A percentile compares a stretch with the other conserved stretches of the same genome.
These are phyloP conservation scores for Antrodiella citrinella DNA, from an alignment of 768 basidiomycete genomes.

Conservation along the genomic window DNA sequence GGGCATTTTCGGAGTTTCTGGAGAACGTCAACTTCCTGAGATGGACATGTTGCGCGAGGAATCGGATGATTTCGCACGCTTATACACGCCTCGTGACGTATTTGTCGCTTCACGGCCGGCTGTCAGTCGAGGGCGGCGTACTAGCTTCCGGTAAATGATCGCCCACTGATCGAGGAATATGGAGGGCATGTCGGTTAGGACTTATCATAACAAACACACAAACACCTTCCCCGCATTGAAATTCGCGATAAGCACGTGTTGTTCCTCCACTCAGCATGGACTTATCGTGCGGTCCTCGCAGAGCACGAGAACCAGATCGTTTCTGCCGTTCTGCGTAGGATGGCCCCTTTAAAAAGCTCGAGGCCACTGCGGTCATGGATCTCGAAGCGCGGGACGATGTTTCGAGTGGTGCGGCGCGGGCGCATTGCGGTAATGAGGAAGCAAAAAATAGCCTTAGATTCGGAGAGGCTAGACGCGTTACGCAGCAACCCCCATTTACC, in stretches of 20 bases:
- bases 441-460: not conserved
- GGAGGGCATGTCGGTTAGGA: not conserved
- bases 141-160: not conserved
- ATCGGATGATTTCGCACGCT: constrained; percentile 6
- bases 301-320: too few relatives aligned
- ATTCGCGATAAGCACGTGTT: too few relatives aligned
- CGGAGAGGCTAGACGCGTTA: not conserved
- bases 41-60: constrained; percentile 8
- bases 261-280: too few relatives aligned
- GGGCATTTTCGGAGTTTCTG: too few relatives aligned
- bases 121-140: not conserved
- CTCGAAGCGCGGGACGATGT: not conserved
- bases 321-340: too few relatives aligned
- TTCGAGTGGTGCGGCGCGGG: not conserved
- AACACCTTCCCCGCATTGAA: not conserved
- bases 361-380: too few relatives aligned
- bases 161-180: not conserved
- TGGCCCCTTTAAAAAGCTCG: too few relatives aligned
- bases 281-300: too few relatives aligned
- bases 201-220: not conserved
- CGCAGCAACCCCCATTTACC: not conserved
- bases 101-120: not conserved
- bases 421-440: not conserved
- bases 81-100: constrained; percentile 12
- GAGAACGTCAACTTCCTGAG: too few relatives aligned